Evolutionary conservation across 352 stramenopile species (phyloP).

Genomic region (Globisporangium spiculum): DNA sequence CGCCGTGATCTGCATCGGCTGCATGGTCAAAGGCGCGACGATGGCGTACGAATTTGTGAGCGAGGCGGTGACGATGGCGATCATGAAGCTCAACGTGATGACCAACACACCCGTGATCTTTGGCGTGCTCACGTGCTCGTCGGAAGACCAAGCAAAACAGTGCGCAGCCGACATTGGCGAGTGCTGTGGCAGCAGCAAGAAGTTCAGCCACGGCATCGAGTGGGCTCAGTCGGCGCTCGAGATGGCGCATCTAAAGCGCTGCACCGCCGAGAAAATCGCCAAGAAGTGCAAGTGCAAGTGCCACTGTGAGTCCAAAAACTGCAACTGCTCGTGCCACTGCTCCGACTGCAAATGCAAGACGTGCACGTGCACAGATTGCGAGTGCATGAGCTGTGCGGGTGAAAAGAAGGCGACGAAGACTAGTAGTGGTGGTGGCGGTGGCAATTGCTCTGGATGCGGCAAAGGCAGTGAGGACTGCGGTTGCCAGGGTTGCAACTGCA

Average conservation of each 20-base stretch:
- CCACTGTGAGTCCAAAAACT: conserved; percentile 32
- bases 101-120: conserved; percentile 84
- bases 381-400: conserved; percentile 33
- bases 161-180: conserved; percentile 41
- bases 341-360: conserved; percentile 23
- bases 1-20: conserved; percentile 94
- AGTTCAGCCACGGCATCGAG: conserved; percentile 51
- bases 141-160: conserved; percentile 89
- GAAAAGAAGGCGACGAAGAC: conserved; percentile 6
- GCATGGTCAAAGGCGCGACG: conserved; percentile 93
- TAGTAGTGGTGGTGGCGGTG: neutral
- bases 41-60: conserved; percentile 98
- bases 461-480: neutral
- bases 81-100: conserved; percentile 96
- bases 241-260: conserved; percentile 89
- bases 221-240: conserved; percentile 69
- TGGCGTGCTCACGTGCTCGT: conserved; percentile 92
- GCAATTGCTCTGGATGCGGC: conserved; percentile 4
- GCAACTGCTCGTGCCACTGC: conserved; percentile 37
- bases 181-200: conserved; percentile 25
- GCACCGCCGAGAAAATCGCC: conserved; percentile 23
- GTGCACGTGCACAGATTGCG: conserved; percentile 25
- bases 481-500: conserved; percentile 12
- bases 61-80: conserved; percentile 89
- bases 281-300: conserved; percentile 28